Base-by-base conservation (phyloP, 495 filamentous ascomycete genomes). In the Penicillium roqueforti region DNA sequence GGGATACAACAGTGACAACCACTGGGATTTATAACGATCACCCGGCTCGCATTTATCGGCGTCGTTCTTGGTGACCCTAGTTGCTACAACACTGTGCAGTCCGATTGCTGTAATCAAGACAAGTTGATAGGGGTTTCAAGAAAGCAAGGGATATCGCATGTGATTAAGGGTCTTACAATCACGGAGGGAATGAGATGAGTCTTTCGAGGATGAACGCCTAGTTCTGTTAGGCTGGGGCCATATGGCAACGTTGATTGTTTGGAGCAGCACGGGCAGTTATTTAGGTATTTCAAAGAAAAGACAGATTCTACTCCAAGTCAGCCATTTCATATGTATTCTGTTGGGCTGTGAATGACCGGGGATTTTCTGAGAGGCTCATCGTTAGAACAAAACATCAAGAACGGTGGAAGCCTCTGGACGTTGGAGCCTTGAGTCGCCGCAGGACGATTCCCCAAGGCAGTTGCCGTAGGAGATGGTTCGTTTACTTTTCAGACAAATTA, bases 81-180 rank as follows among this genome's bases (percentile, higher is more conserved):
- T 91, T 4, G 91, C 91, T 2, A 95, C 91, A 11, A 95, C 91
- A 0, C 76, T 95, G n/a, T 93, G 89, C 60, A 89, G 84, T 38
- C 91, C 91, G 0, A 87, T 95, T 19, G 91, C 95, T 72, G 91
- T 96, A 8, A 86, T 95, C 65, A 93, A 95, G 76, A 95, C 89
- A 74, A 89, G 6, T 78, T 95, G 41, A 96, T 96, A 91, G 63
- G 57, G 14, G 51, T 48, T 26, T 60, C 59, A 0, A 14, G 49
- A 9, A 44, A 37, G 5, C 28, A 16, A 9, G 62, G 59, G 0
- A 49, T 62, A n/a, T 22, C 59, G 3, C 19, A 36, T 3, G 44
- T 63, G 13, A 47, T 67, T 11, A 53, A 44, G 20, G 47, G 55
- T 7, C 46, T 69, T 28, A 58, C 54, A 5, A 26, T 13, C 3